These are phyloP conservation scores for Rosa chinensis DNA, from an alignment of 306 rosid species.

Conservation along the genomic window DNA sequence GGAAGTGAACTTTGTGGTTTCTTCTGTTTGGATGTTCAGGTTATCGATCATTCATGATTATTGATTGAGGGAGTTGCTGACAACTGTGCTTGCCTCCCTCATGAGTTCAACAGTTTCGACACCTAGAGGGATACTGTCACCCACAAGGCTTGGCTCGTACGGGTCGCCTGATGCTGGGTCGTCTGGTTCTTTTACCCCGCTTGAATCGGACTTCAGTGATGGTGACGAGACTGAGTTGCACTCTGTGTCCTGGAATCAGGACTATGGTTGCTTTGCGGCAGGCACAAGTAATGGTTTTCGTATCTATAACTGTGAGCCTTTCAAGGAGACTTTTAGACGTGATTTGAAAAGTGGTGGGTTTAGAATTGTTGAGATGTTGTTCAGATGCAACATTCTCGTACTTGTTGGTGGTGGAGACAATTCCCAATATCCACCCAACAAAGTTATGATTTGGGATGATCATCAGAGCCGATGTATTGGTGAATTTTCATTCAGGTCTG, in stretches of 20 bases:
- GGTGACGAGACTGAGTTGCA: conserved; percentile 51
- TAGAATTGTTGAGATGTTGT: conserved; percentile 90
- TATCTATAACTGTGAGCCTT: conserved; percentile 84
- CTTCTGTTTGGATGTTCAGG: conserved; percentile 17
- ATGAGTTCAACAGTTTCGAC: conserved; percentile 57
- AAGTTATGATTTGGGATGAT: conserved; percentile 98
- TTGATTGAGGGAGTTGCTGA: conserved; percentile 39
- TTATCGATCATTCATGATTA: conserved; percentile 13
- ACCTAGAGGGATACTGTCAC: conserved; percentile 49
- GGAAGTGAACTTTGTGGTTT: conserved; percentile 30
- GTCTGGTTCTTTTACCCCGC: conserved; percentile 46
- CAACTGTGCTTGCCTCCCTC: conserved; percentile 30
- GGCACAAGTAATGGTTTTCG: conserved; percentile 89
- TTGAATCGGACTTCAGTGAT: conserved; percentile 43
- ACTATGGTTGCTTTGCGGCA: conserved; percentile 80
- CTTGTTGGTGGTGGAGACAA: conserved; percentile 84
- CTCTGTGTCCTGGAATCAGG: conserved; percentile 88
- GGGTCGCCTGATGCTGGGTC: conserved; percentile 53
- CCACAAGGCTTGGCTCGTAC: conserved; percentile 39
- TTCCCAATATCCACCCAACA: conserved; percentile 76
- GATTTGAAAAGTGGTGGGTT: conserved; percentile 84
- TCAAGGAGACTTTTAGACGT: conserved; percentile 84
- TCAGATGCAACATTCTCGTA: conserved; percentile 83
- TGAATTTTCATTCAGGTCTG: conserved; percentile 85
- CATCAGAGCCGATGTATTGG: conserved; percentile 81